Evolutionary conservation across 2,329 filamentous ascomycete genomes (phyloP), one percentile per base, ranked within the genome.

Genomic region (Bipolaris cookei): DNA sequence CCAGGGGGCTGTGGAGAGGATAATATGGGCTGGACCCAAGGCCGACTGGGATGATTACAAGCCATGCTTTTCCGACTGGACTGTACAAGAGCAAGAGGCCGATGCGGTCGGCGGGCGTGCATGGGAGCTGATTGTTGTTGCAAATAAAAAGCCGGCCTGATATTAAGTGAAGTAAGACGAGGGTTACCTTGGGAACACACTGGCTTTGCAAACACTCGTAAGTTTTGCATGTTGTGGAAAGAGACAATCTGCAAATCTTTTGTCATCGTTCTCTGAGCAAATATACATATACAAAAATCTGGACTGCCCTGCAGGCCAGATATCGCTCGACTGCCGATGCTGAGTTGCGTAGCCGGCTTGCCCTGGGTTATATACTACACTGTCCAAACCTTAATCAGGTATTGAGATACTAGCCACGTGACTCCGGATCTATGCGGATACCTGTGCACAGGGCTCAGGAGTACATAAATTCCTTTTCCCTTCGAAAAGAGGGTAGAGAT

Each of bases 11-110:
- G 68, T 81, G 11, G 61, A 73, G 46, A 68, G 54, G 8, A 65
- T 81, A 14, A 58, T 82, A 3, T 81, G 80, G 76, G 67, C 80
- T 16, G 79, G 79, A 0, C 79, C 79, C 21, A 66, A 67, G 23
- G 72, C 70, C 11, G 80, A 83, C 54, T 81, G 78, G 78, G 61
- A 64, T 5, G 74, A 77, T 37, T 76, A 73, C 34, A 59, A 63
- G 45, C 38, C 30, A 10, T 71, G 63, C 41, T 76, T 77, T 51
- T 39, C 25, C 3, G 28, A 37, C 6, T 71, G 67, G 67, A 8
- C 65, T n/a, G 56, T 71, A 1, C 28, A 66, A 4, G 55, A 62
- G 16, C 54, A 56, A 44, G 59, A 53, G 35, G 70, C 68, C 2
- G 65, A 70, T 16, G 58, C 67, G n/a, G 50, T 69, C 6, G 74